These are phyloP conservation scores for Mucor piriformis DNA, from an alignment of 371 early-diverging fungal genomes.

Conservation along the genomic window DNA sequence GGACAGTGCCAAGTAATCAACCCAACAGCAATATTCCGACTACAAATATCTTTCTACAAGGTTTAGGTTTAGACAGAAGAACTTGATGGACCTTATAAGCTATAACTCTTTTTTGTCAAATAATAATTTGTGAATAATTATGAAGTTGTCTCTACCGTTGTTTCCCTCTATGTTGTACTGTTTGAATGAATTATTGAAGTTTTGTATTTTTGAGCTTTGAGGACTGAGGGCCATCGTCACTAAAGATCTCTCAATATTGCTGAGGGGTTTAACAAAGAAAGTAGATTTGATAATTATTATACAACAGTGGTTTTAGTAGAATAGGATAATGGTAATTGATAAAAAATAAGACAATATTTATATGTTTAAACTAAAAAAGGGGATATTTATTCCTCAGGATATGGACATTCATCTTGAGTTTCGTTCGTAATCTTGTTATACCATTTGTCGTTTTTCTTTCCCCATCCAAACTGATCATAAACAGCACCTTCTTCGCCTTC, in stretches of 20 bases:
- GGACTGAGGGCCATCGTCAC: constrained; percentile 5
- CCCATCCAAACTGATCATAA: constrained; percentile 1
- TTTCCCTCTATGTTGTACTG: constrained; percentile 15
- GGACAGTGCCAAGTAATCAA: constrained; percentile 6
- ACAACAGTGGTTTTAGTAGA: too few relatives aligned
- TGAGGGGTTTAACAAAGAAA: not conserved
- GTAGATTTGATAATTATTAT: too few relatives aligned
- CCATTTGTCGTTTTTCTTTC: constrained; percentile 1
- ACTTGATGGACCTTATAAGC: constrained; percentile 9
- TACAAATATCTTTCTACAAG: constrained; percentile 10
- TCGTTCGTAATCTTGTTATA: not conserved
- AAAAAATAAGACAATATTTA: not conserved
- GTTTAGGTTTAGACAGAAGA: constrained; percentile 11
- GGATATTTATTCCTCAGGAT: not conserved
- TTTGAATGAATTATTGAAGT: constrained; percentile 12
- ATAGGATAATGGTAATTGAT: not conserved
- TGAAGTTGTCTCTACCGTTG: constrained; percentile 10
- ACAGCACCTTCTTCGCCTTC: not conserved
- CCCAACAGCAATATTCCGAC: constrained; percentile 6
- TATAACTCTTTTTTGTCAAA: constrained; percentile 9
- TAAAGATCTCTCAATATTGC: not conserved
- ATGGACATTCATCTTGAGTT: not conserved
- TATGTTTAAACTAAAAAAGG: too few relatives aligned
- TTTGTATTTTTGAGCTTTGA: constrained; percentile 7
- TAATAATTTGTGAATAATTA: constrained; percentile 7